A percentile compares a stretch with the other conserved stretches of the same genome.
These are phyloP conservation scores for Lactarius hatsudake DNA, from an alignment of 768 basidiomycete genomes.

Conservation along the genomic window DNA sequence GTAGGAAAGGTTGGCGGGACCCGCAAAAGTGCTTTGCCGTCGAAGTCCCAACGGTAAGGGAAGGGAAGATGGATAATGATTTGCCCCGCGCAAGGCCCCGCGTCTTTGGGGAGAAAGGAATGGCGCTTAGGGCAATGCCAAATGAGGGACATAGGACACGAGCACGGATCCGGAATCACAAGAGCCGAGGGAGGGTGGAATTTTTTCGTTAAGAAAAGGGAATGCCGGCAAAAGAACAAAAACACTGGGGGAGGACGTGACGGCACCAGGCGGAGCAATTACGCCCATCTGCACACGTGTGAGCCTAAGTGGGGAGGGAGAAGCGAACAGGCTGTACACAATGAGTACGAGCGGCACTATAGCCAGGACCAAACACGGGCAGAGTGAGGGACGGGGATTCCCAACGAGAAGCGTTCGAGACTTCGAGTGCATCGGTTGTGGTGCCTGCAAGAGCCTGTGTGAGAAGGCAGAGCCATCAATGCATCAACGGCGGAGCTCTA, in stretches of 20 bases:
- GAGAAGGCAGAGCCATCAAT: background rate
- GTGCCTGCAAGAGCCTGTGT: background rate
- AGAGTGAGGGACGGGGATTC: background rate
- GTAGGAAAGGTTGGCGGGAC: background rate
- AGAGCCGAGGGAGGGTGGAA: background rate
- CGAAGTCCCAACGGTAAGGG: background rate
- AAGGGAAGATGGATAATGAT: background rate
- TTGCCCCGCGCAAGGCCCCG: too few relatives aligned
- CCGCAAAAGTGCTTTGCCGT: background rate
- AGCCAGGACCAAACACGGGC: background rate
- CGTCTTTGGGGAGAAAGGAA: background rate
- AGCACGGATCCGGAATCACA: background rate
- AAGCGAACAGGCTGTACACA: background rate
- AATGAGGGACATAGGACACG: background rate
- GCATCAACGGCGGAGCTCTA: background rate
- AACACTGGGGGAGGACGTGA: conserved; percentile 3
- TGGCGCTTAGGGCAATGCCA: background rate
- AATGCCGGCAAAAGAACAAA: conserved; percentile 10
- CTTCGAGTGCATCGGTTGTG: background rate
- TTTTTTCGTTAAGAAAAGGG: background rate
- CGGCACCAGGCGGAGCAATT: conserved; percentile 7
- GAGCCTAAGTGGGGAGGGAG: background rate
- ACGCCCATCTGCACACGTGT: background rate
- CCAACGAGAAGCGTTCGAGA: background rate
- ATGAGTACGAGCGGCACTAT: background rate